Conservation (phyloP, 129 eudicot species). For the Saussurea involucrata region DNA sequence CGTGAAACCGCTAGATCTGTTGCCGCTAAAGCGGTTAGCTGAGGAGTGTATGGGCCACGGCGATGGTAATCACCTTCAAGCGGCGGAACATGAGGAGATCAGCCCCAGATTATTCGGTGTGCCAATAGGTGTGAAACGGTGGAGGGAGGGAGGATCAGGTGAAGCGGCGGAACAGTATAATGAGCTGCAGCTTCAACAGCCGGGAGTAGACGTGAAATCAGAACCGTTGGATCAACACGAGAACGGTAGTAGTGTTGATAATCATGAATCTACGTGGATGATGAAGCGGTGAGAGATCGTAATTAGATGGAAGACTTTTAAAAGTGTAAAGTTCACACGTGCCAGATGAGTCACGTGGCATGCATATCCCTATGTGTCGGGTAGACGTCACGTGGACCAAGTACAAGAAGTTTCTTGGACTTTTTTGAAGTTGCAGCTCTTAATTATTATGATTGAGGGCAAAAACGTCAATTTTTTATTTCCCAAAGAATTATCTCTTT, state of each 20-base stretch:
- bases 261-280: constrained; percentile 39
- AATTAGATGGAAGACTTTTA: constrained; percentile 11
- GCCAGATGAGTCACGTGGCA: constrained; percentile 34
- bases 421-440: constrained; percentile 4
- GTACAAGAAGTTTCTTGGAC: constrained; percentile 40
- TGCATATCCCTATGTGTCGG: constrained; percentile 7
- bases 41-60: constrained; percentile 27
- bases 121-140: constrained; percentile 65
- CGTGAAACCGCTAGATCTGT: constrained; percentile 52
- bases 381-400: constrained; percentile 29
- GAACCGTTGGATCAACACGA: constrained; percentile 64
- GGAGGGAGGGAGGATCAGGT: constrained; percentile 35
- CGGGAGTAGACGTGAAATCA: constrained; percentile 47
- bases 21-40: constrained; percentile 45
- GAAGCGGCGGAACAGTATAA: constrained; percentile 31
- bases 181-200: constrained; percentile 57
- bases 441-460: background rate
- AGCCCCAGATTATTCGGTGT: constrained; percentile 71
- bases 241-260: constrained; percentile 32
- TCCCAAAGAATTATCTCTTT: background rate
- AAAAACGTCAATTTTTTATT: background rate
- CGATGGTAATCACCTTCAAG: background rate
- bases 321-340: constrained; percentile 36
- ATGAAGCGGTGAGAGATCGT: constrained; percentile 27
- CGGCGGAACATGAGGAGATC: constrained; percentile 15